Base-by-base conservation (phyloP, 768 basidiomycete species). In the Cystofilobasidium macerans region DNA sequence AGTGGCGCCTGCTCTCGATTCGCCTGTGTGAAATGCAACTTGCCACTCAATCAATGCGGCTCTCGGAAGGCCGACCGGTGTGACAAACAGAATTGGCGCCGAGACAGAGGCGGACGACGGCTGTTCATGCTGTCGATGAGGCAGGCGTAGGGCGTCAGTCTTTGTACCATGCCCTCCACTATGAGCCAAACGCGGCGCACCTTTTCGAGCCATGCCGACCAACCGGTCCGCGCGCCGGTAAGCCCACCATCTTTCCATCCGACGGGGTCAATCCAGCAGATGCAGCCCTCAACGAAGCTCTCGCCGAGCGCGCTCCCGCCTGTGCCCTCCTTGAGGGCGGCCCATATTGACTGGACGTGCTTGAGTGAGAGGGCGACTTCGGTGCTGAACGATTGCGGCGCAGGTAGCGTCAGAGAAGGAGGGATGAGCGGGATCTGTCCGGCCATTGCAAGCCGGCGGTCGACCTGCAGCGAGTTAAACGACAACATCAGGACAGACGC, bases 361-460 rank as follows among this genome's bases (percentile, higher is more conserved):
- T 97, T 93, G 47, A 84, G 80, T 0, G 83, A 81, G 11, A 98
- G 78, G 0, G 87, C 86, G 1, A 83, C 80, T 76, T 98, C 89
- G 14, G 78, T 71, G 0, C 82, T 76, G 61, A 88, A 73, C 13
- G 81, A 84, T 3, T 68, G 18, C 0, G 85, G 82, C 2, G 79
- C 76, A 12, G 92, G 86, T 3, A 98, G 78, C 1, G 80, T 73
- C 33, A 97, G 79, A 54, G 78, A 83, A 54, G 84, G 78, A 0
- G 95, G 94, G 35, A 92, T 79, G 26, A 99, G 79, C 0, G 90
- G 90, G 54, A 99, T 98, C 74, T 99, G 95, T 4, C 95, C 95
- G 0, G 95, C 95, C 64, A 98, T 79, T 70, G 89, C 90, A n/a
- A 91, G 78, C 7, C 82, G 82, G 60, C 86, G 82, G 69, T 82